Conservation (phyloP, 2,329 filamentous ascomycete species). For the Emmonsiellopsis sp. region DNA sequence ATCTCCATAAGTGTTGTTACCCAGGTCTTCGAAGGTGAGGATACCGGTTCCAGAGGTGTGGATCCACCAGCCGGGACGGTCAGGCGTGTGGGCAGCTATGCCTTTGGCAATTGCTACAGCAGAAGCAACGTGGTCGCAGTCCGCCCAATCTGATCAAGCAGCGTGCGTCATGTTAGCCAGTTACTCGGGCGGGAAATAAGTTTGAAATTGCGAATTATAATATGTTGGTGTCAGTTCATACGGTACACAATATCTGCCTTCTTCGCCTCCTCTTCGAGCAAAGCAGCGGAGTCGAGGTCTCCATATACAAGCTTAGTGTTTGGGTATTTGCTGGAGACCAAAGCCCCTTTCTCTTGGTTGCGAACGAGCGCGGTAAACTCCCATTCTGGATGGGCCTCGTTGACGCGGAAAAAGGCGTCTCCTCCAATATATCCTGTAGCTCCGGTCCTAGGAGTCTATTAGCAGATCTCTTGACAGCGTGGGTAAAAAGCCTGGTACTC, state of each 20-base stretch:
- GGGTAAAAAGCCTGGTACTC: slow-evolving; percentile 2
- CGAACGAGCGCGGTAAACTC: slow-evolving; percentile 36
- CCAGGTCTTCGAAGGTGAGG: slow-evolving; percentile 32
- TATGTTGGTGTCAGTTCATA: slow-evolving; percentile 17
- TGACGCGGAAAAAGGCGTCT: slow-evolving; percentile 39
- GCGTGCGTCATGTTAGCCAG: background rate
- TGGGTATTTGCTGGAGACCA: slow-evolving; percentile 30
- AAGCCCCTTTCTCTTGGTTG: slow-evolving; percentile 32
- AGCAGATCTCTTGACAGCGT: slow-evolving; percentile 9
- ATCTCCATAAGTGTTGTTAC: slow-evolving; percentile 29
- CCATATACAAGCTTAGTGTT: slow-evolving; percentile 33
- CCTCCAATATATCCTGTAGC: slow-evolving; percentile 47
- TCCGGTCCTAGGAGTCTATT: slow-evolving; percentile 36
- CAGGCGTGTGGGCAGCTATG: slow-evolving; percentile 23
- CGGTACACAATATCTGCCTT: slow-evolving; percentile 40
- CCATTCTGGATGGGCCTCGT: slow-evolving; percentile 39
- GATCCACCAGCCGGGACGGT: slow-evolving; percentile 31
- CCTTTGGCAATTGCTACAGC: slow-evolving; percentile 34
- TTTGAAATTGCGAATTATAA: background rate
- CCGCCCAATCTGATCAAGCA: slow-evolving; percentile 24
- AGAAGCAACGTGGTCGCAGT: slow-evolving; percentile 35
- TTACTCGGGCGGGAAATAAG: background rate
- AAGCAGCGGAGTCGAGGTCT: slow-evolving; percentile 31
- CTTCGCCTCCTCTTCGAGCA: slow-evolving; percentile 34
- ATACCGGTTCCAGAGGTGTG: slow-evolving; percentile 38